These are phyloP conservation scores for Fusarium abutilonis DNA, from an alignment of 2,329 filamentous ascomycete species.

Conservation along the genomic window DNA sequence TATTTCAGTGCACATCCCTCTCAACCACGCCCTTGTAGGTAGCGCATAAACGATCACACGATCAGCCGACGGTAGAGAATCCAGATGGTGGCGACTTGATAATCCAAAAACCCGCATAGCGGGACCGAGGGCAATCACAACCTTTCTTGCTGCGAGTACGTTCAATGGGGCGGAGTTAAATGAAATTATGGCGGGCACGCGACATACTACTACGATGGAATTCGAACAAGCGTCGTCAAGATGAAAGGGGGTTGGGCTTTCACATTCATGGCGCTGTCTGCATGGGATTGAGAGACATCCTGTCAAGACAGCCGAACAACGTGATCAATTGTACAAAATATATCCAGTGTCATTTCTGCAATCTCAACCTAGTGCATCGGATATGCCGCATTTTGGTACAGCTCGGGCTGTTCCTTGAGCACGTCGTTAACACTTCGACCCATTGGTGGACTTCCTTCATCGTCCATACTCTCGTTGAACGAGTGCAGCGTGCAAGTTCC, in stretches of 20 bases:
- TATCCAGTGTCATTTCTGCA: slow-evolving; percentile 38
- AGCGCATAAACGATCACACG: slow-evolving; percentile 63
- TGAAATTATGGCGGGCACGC: slow-evolving; percentile 43
- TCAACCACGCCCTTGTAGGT: slow-evolving; percentile 76
- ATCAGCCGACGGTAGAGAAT: slow-evolving; percentile 22
- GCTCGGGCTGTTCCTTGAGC: slow-evolving; percentile 55
- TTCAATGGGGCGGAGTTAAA: slow-evolving; percentile 44
- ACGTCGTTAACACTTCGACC: slow-evolving; percentile 69
- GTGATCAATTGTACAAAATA: slow-evolving; percentile 43
- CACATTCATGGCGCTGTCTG: slow-evolving; percentile 14
- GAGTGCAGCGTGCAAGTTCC: slow-evolving; percentile 83
- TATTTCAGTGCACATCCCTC: slow-evolving; percentile 70
- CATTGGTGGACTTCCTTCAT: slow-evolving; percentile 70
- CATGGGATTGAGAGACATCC: slow-evolving; percentile 20
- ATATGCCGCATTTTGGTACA: slow-evolving; percentile 40
- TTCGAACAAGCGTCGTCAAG: slow-evolving; percentile 32
- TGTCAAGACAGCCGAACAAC: slow-evolving; percentile 10
- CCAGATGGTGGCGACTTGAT: slow-evolving; percentile 33
- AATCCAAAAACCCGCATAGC: slow-evolving; percentile 24
- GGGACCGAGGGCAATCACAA: slow-evolving; percentile 29
- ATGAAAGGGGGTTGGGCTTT: slow-evolving; percentile 25
- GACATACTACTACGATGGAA: slow-evolving; percentile 38
- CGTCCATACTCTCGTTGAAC: slow-evolving; percentile 73
- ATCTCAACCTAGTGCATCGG: slow-evolving; percentile 21
- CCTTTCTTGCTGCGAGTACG: slow-evolving; percentile 40